Percentiles rank a stretch among this genome's conserved stretches.
Evolutionary conservation across 2,329 filamentous ascomycete genomes (phyloP).

Genomic region (Neurospora sp.): DNA sequence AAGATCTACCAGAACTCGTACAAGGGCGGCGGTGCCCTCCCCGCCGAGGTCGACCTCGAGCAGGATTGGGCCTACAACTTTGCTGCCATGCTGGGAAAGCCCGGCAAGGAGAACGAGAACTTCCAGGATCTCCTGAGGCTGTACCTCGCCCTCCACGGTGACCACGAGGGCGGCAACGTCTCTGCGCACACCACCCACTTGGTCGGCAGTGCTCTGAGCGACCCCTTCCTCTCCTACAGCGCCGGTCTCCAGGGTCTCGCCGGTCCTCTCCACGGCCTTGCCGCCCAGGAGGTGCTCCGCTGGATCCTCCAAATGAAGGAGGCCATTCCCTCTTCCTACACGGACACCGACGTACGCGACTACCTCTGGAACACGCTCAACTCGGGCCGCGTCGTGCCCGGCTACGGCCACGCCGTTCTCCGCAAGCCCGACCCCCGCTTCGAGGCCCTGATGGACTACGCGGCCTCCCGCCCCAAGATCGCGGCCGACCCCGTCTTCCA

Average conservation of each 20-base stretch:
- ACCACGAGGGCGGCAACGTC: slow-evolving; percentile 97
- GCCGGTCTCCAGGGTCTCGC: slow-evolving; percentile 92
- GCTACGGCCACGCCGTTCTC: slow-evolving; percentile 91
- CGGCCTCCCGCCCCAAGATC: slow-evolving; percentile 74
- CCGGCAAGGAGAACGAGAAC: slow-evolving; percentile 76
- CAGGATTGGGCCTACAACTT: slow-evolving; percentile 99
- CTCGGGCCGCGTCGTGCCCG: slow-evolving; percentile 86
- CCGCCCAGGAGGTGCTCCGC: slow-evolving; percentile 91
- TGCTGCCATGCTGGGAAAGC: slow-evolving; percentile 88
- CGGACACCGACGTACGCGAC: slow-evolving; percentile 70
- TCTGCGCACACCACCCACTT: slow-evolving; percentile 92
- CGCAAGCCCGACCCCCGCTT: slow-evolving; percentile 96
- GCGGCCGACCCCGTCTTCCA: slow-evolving; percentile 82
- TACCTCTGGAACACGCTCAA: slow-evolving; percentile 93
- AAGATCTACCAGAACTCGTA: slow-evolving; percentile 96
- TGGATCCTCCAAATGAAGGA: slow-evolving; percentile 97
- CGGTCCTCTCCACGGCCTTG: slow-evolving; percentile 72
- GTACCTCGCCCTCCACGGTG: slow-evolving; percentile 92
- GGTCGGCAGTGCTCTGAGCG: slow-evolving; percentile 86
- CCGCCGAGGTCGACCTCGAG: slow-evolving; percentile 65
- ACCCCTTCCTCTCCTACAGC: slow-evolving; percentile 92
- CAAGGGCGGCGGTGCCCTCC: slow-evolving; percentile 62
- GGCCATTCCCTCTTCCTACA: slow-evolving; percentile 67
- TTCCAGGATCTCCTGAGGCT: slow-evolving; percentile 93
- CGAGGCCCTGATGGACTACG: slow-evolving; percentile 94